Evolutionary conservation across 768 basidiomycete species (phyloP).

Genomic region (Roridomyces roridus): DNA sequence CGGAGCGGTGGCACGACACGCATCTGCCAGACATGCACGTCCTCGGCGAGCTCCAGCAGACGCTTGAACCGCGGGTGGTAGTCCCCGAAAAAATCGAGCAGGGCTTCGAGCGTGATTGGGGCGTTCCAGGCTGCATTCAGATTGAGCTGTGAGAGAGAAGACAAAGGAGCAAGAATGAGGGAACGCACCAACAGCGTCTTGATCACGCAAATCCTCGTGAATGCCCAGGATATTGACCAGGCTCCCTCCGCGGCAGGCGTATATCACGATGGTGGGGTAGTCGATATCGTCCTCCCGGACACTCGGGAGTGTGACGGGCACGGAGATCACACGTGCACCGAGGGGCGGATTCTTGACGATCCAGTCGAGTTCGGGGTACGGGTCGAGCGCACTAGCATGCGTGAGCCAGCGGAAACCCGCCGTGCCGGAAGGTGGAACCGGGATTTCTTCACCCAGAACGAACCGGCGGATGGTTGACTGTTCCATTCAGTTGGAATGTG

Average conservation of each 20-base stretch:
- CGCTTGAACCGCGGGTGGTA: constrained; percentile 17
- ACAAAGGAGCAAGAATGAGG: too few species aligned
- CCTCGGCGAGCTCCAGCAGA: constrained; percentile 11
- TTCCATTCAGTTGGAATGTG: not conserved
- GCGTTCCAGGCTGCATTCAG: constrained; percentile 15
- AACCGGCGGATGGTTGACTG: constrained; percentile 16
- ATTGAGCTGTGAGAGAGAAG: too few species aligned
- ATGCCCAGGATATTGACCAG: constrained; percentile 16
- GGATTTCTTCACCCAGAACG: constrained; percentile 13
- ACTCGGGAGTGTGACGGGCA: not conserved
- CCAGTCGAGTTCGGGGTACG: constrained; percentile 21
- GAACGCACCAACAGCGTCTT: constrained; percentile 10
- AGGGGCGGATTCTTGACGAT: constrained; percentile 12
- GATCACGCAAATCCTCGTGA: constrained; percentile 17
- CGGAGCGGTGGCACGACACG: constrained; percentile 8
- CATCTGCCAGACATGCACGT: constrained; percentile 23
- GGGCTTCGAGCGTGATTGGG: constrained; percentile 2
- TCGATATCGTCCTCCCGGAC: not conserved
- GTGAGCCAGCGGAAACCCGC: constrained; percentile 21
- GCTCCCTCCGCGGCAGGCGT: constrained; percentile 15
- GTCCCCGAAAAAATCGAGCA: constrained; percentile 17
- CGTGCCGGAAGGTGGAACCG: constrained; percentile 7
- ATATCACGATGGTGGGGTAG: constrained; percentile 15
- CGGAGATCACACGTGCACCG: constrained; percentile 18
- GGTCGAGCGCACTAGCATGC: constrained; percentile 1